Evolutionary conservation across 768 basidiomycete species (phyloP).

Genomic region (Bullera alba): DNA sequence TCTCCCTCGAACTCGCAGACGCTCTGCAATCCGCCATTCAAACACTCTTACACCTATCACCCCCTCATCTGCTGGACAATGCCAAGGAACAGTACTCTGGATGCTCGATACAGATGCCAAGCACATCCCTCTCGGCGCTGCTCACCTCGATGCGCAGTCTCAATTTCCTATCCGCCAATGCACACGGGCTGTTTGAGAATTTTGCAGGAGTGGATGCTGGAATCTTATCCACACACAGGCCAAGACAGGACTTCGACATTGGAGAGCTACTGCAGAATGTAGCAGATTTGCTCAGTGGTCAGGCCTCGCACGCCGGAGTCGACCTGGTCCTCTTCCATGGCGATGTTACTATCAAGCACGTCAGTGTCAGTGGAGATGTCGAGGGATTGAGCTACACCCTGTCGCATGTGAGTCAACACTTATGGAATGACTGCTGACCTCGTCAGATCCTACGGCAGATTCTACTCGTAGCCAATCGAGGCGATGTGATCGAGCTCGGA

Average conservation of each 20-base stretch:
- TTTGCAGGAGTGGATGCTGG: slow-evolving; percentile 2
- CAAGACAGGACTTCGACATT: slow-evolving; percentile 73
- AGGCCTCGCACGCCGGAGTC: slow-evolving; percentile 73
- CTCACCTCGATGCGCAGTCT: slow-evolving; percentile 88
- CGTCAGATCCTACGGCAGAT: slow-evolving; percentile 75
- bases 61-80: slow-evolving; percentile 82
- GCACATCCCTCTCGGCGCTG: slow-evolving; percentile 77
- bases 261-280: slow-evolving; percentile 84
- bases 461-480: slow-evolving; percentile 58
- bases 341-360: slow-evolving; percentile 78
- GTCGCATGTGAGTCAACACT: slow-evolving; percentile 65
- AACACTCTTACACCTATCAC: slow-evolving; percentile 81
- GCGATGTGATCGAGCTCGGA: slow-evolving; percentile 81
- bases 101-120: slow-evolving; percentile 78
- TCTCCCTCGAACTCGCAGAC: slow-evolving; percentile 84
- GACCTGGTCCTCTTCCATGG: slow-evolving; percentile 87
- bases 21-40: slow-evolving; percentile 84
- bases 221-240: slow-evolving; percentile 12
- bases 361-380: slow-evolving; percentile 77
- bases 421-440: slow-evolving; percentile 2
- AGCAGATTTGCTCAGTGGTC: slow-evolving; percentile 77
- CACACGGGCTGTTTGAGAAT: slow-evolving; percentile 19
- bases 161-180: slow-evolving; percentile 79
- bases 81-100: slow-evolving; percentile 88
- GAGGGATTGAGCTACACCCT: slow-evolving; percentile 72